Evolutionary conservation across 345 rosid species (phyloP).

Genomic region (Salix purpurea): DNA sequence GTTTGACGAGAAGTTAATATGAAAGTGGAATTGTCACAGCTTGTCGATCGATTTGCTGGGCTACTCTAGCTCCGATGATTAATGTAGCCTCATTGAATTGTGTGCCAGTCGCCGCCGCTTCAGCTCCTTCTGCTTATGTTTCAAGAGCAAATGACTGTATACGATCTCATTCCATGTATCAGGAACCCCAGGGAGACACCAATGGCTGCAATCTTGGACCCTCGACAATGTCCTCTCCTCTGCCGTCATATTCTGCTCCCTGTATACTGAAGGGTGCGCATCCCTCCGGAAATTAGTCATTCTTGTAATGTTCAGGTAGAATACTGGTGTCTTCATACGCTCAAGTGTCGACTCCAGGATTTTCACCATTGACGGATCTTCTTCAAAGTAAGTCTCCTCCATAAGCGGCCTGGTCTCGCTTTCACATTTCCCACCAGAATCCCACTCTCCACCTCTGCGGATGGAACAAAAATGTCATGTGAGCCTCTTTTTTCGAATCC

Average conservation of each 20-base stretch:
- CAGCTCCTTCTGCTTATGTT: conserved; percentile 5
- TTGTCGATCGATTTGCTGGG: too few species aligned
- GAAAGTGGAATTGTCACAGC: too few species aligned
- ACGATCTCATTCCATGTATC: conserved; percentile 51
- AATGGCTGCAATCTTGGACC: conserved; percentile 48
- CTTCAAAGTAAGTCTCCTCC: conserved; percentile 14
- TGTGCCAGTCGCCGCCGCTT: too few species aligned
- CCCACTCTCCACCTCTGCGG: conserved; percentile 46
- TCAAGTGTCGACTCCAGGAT: conserved; percentile 30
- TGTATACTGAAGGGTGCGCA: conserved; percentile 41
- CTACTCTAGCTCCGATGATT: too few species aligned
- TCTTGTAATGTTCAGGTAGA: conserved; percentile 39
- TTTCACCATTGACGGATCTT: conserved; percentile 37
- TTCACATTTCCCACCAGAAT: conserved; percentile 45
- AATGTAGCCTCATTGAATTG: too few species aligned
- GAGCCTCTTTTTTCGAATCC: background rate
- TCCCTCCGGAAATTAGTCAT: conserved; percentile 44
- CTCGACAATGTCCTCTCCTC: conserved; percentile 24
- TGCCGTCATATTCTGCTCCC: conserved; percentile 24
- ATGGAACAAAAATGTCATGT: background rate
- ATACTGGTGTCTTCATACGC: conserved; percentile 31
- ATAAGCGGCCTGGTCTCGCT: conserved; percentile 31
- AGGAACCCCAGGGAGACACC: conserved; percentile 62
- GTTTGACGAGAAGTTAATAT: too few species aligned
- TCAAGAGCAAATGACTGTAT: conserved; percentile 29